Evolutionary conservation across 805 yeast species (phyloP), one percentile per base, ranked within the genome.

Genomic region (Lachancea waltii): DNA sequence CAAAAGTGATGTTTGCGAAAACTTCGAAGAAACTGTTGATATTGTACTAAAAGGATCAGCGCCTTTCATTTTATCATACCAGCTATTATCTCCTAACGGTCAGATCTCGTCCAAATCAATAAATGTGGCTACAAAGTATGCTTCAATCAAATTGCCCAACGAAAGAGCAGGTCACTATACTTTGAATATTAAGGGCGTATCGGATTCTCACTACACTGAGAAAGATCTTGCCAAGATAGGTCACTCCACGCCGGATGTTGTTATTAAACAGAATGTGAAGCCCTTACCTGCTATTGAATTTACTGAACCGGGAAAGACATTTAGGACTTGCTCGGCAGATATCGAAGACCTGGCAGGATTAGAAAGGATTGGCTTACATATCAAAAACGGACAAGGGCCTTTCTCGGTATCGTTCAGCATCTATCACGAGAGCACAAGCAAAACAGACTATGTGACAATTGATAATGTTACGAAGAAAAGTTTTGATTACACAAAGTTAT

Each of bases 1-100:
- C 2, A 65, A 69, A 27, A 47, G 57, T 8, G 60, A 61, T 23
- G 69, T 74, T 10, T 75, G 81, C 46, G 74, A 72, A 46, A 67
- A 64, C 28, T 64, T 60, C 21, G 75, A 70, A 38, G 71, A 68
- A 38, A 62, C 69, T 1, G 54, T 75, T 22, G 80, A 73, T 38
- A 44, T 83, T 23, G 54, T 68, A 2, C 56, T 82, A 24, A 62
- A 61, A 27, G 90, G 86, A 1, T 59, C 72, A 5, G 68, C 79
- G 1, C 89, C 90, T 17, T 85, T 85, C 46, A 60, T 72, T n/a
- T 63, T 87, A 18, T 77, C 74, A 27, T 85, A 86, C 55, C 72
- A 75, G n/a, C 60, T 82, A 11, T 62, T 62, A 19, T 61, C 69
- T 27, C 89, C 92, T 5, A 66, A 62, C 49, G 85, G 85, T 1